Percentiles rank a stretch among this genome's conserved stretches.
phyloP scores from a whole-genome alignment of 495 filamentous ascomycete species.

The Mytilinidion resinicola region DNA sequence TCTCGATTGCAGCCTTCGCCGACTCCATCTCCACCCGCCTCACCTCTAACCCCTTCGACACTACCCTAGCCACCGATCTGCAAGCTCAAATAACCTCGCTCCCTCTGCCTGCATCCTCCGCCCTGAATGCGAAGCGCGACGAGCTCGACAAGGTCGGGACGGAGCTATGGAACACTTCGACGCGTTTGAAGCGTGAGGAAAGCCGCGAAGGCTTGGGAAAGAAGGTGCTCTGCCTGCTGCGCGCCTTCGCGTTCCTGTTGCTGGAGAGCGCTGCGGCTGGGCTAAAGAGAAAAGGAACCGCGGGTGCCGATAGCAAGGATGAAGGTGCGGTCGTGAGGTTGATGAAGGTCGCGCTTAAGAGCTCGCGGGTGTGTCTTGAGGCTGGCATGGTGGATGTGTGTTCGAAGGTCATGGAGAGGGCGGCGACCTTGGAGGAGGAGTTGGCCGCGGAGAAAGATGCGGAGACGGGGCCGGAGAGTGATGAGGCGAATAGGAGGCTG shows the following conservation, averaged over 20 bases:
- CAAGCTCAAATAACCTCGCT: slow-evolving; percentile 22
- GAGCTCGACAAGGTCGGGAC: slow-evolving; percentile 52
- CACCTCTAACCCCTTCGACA: slow-evolving; percentile 7
- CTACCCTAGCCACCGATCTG: slow-evolving; percentile 19
- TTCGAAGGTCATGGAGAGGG: slow-evolving; percentile 54
- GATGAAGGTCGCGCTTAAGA: slow-evolving; percentile 61
- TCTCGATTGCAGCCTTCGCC: slow-evolving; percentile 16
- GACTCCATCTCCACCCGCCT: slow-evolving; percentile 6
- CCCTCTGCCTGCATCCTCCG: slow-evolving; percentile 19
- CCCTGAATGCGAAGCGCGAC: slow-evolving; percentile 26
- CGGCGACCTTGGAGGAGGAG: slow-evolving; percentile 55
- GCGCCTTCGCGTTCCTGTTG: slow-evolving; percentile 64
- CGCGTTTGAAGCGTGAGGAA: slow-evolving; percentile 39
- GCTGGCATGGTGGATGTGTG: slow-evolving; percentile 50
- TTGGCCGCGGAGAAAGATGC: slow-evolving; percentile 39
- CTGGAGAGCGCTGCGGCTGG: slow-evolving; percentile 49
- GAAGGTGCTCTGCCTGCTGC: slow-evolving; percentile 38
- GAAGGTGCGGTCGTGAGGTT: slow-evolving; percentile 39
- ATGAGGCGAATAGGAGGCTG: slow-evolving; percentile 33
- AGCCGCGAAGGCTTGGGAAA: background rate
- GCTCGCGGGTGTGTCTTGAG: slow-evolving; percentile 57
- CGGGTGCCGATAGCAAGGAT: no score
- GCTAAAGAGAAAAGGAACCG: slow-evolving; percentile 4
- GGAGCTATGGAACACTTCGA: slow-evolving; percentile 63
- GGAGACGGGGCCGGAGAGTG: slow-evolving; percentile 33